Conservation (phyloP, 1,284 basidiomycete genomes). For the Cronartium quercuum region DNA sequence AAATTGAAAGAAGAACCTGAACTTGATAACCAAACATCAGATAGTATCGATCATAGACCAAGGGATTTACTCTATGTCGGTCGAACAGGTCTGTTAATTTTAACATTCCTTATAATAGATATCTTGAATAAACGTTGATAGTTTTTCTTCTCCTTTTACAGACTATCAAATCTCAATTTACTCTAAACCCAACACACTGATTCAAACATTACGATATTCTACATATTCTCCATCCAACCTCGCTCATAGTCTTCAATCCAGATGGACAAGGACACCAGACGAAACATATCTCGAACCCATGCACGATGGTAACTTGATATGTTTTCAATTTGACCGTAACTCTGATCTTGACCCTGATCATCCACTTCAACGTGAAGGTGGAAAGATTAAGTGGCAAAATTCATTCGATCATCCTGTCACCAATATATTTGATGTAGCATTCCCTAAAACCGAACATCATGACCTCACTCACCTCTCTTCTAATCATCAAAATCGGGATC, state of each 20-base stretch:
- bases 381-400: constrained; percentile 56
- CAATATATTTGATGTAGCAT: constrained; percentile 35
- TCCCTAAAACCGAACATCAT: constrained; percentile 14
- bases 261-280: constrained; percentile 66
- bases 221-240: constrained; percentile 54
- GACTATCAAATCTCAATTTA: constrained; percentile 50
- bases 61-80: constrained; percentile 63
- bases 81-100: constrained; percentile 61
- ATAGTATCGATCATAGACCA: constrained; percentile 44
- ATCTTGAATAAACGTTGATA: neutral
- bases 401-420: constrained; percentile 59
- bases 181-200: constrained; percentile 48
- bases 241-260: constrained; percentile 54
- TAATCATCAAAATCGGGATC: constrained; percentile 65
- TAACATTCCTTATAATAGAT: neutral
- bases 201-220: constrained; percentile 72
- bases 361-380: constrained; percentile 1
- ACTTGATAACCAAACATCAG: constrained; percentile 16
- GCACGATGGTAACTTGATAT: constrained; percentile 66
- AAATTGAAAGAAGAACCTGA: constrained; percentile 52
- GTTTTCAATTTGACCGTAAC: constrained; percentile 58
- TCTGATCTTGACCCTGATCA: neutral
- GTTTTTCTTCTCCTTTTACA: constrained; percentile 12
- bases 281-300: constrained; percentile 68
- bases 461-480: constrained; percentile 55